These are phyloP conservation scores for Thelonectria discophora DNA, from an alignment of 2,329 filamentous ascomycete species.

Conservation along the genomic window DNA sequence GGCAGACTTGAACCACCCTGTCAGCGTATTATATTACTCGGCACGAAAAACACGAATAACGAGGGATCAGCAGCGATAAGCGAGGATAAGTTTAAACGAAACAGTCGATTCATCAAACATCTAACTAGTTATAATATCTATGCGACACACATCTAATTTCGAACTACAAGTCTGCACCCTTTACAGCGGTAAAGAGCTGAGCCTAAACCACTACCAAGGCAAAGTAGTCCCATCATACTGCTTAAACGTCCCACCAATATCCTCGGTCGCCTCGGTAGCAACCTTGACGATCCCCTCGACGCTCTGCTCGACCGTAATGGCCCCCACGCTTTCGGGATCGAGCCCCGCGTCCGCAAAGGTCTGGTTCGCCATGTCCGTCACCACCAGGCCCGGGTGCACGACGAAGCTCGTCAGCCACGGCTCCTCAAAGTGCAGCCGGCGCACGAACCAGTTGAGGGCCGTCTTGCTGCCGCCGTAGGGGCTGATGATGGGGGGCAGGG, in stretches of 20 bases:
- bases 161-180: too few relatives aligned
- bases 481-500: conserved; percentile 10
- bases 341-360: background rate
- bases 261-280: background rate
- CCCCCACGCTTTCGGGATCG: background rate
- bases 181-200: too few relatives aligned
- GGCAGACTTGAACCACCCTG: too few relatives aligned
- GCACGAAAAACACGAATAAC: too few relatives aligned
- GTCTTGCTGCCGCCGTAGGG: conserved; percentile 34
- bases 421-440: conserved; percentile 36
- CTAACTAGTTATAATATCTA: too few relatives aligned
- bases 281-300: background rate
- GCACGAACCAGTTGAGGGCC: conserved; percentile 32
- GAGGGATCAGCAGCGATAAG: too few relatives aligned
- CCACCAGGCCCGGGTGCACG: conserved; percentile 26
- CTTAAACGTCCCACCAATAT: conserved; percentile 1
- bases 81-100: too few relatives aligned
- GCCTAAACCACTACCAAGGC: conserved; percentile 19
- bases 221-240: background rate
- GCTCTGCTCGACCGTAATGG: conserved; percentile 8
- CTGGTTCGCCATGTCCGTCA: background rate
- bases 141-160: too few relatives aligned
- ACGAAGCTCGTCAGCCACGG: conserved; percentile 34
- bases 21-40: too few relatives aligned
- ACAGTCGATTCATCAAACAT: too few relatives aligned